Percentiles rank a stretch among this genome's conserved stretches.
These are phyloP conservation scores for Claviceps sorghi DNA, from an alignment of 2,329 filamentous ascomycete species.

Conservation along the genomic window DNA sequence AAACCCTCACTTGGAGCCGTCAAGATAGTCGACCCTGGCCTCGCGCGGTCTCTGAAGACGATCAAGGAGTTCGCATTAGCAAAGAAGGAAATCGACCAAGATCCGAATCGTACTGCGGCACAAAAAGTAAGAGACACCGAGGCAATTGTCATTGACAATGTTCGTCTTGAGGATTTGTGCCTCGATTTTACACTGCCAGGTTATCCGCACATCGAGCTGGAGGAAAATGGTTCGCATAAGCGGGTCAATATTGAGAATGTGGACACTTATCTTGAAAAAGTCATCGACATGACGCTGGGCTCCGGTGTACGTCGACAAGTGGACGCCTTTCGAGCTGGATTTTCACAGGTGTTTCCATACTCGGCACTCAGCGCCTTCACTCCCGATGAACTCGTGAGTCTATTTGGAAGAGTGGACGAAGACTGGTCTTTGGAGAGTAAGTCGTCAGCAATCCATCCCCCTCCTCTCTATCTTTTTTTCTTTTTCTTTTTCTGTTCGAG, in stretches of 20 bases:
- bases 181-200: conserved; percentile 93
- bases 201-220: conserved; percentile 72
- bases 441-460: conserved; percentile 16
- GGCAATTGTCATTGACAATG: conserved; percentile 59
- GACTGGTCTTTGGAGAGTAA: conserved; percentile 96
- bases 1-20: conserved; percentile 78
- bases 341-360: conserved; percentile 94
- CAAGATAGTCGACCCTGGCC: conserved; percentile 71
- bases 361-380: conserved; percentile 86
- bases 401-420: conserved; percentile 85
- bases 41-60: conserved; percentile 72
- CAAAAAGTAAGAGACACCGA: conserved; percentile 60
- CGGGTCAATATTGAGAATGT: conserved; percentile 83
- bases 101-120: conserved; percentile 46
- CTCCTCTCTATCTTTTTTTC: neutral
- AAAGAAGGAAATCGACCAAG: conserved; percentile 70
- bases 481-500: neutral
- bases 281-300: conserved; percentile 85
- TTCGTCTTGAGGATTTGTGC: conserved; percentile 69
- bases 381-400: conserved; percentile 81
- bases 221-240: conserved; percentile 58
- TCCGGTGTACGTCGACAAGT: conserved; percentile 76
- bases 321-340: conserved; percentile 79
- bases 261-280: conserved; percentile 71
- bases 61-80: conserved; percentile 75